A percentile compares a stretch with the other conserved stretches of the same genome.
Evolutionary conservation across 805 yeast species (phyloP).

Genomic region (Ogataea allantospora): DNA sequence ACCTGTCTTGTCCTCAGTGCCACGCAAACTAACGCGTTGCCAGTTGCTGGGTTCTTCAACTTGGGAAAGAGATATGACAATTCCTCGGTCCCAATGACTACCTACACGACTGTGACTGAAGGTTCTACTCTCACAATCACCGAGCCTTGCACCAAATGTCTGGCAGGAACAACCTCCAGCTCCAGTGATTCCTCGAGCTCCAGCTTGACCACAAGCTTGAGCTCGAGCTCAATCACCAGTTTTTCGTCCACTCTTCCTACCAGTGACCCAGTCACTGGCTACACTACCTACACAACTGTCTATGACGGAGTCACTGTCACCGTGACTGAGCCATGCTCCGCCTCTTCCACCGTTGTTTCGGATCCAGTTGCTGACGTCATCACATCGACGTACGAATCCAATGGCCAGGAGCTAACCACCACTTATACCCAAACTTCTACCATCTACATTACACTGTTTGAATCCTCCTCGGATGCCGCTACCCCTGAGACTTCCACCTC

Average conservation of each 20-base stretch:
- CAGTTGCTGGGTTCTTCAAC: constrained; percentile 21
- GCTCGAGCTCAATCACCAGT: not conserved
- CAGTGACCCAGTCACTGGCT: constrained; percentile 6
- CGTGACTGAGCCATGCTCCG: constrained; percentile 19
- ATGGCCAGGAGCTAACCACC: constrained; percentile 20
- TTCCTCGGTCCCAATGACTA: constrained; percentile 20
- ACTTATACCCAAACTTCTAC: constrained; percentile 23
- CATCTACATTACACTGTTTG: constrained; percentile 17
- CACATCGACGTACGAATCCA: constrained; percentile 18
- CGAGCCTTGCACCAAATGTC: constrained; percentile 10
- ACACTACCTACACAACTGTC: constrained; percentile 22
- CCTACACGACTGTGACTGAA: constrained; percentile 20
- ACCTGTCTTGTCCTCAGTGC: constrained; percentile 15
- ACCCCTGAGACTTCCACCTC: constrained; percentile 9
- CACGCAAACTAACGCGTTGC: constrained; percentile 18
- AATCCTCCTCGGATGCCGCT: constrained; percentile 9
- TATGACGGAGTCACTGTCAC: constrained; percentile 22
- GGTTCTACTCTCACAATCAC: constrained; percentile 23
- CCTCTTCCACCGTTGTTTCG: constrained; percentile 7
- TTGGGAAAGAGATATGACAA: constrained; percentile 29
- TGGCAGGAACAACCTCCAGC: not conserved
- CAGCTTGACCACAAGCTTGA: not conserved
- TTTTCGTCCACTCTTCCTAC: not conserved
- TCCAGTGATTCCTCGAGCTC: not conserved
- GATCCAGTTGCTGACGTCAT: constrained; percentile 12